Evolutionary conservation across 2,329 filamentous ascomycete genomes (phyloP), one percentile per base, ranked within the genome.

Genomic region (Tolypocladium amazonense): DNA sequence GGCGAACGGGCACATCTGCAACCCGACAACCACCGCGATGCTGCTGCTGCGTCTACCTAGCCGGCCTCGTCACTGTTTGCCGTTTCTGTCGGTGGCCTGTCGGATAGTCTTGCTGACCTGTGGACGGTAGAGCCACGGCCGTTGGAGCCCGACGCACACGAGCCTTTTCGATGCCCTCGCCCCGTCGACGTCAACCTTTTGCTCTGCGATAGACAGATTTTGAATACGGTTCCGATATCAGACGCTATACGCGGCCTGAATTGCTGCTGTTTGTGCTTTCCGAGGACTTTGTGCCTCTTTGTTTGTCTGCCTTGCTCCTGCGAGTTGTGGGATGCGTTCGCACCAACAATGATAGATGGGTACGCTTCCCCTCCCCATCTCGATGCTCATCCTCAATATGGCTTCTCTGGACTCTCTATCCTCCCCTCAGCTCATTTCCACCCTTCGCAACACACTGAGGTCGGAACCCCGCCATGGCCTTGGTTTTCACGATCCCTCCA

Each of bases 271-370:
- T 30, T 39, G 35, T 47, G 52, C 57, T 55, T 38, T n/a, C 39
- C 27, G n/a, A 27, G 38, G 30, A 25, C 38, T 35, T 41, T 35
- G 38, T 20, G n/a, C 27, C 41, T 53, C 27, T 9, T 35, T 53
- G 54, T 45, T 45, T 12, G 55, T 39, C 43, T 61, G 61, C 63
- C 57, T 66, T 66, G 66, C 63, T 65, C 62, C 59, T 65, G 60
- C 60, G 54, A 59, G 61, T 58, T 59, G 60, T 63, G 60, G 56
- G 50, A 55, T 53, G 33, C 60, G 59, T 59, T 58, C 61, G 52
- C 38, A 64, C 68, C 63, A 66, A 72, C 66, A 63, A 73, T 73
- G 72, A 70, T 72, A 74, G 69, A 76, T 76, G 73, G 75, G 76
- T 78, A 77, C 66, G 76, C 68, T 64, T 68, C 65, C 62, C 61